Conservation (phyloP, 2,329 filamentous ascomycete species). For the Raffaelea albimanens region DNA sequence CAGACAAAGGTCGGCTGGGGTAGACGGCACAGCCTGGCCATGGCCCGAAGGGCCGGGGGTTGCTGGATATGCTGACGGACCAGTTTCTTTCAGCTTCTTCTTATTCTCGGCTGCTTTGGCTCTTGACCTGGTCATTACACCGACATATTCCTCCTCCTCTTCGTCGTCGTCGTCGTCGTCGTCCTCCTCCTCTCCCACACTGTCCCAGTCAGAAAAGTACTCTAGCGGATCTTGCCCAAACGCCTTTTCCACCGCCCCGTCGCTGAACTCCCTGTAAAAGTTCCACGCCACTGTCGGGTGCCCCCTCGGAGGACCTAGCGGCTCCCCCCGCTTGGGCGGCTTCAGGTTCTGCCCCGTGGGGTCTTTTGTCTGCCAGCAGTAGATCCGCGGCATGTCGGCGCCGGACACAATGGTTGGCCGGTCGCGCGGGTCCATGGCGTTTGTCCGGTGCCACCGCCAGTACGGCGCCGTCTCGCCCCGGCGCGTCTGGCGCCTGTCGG, state of each 20-base stretch:
- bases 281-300: background rate
- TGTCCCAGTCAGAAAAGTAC: slow-evolving; percentile 5
- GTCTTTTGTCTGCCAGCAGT: background rate
- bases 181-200: background rate
- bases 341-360: no score
- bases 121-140: background rate
- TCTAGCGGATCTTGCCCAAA: background rate
- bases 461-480: background rate
- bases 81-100: background rate
- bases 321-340: no score
- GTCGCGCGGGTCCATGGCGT: background rate
- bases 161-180: background rate
- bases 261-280: background rate
- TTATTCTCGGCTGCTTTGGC: background rate
- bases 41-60: no score
- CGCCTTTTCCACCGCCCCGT: background rate
- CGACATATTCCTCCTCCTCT: background rate
- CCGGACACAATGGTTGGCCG: no score
- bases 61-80: no score
- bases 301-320: background rate
- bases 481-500: background rate
- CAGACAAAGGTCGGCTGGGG: no score
- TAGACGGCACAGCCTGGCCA: no score
- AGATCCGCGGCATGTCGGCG: background rate
- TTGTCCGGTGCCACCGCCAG: background rate